Evolutionary conservation across 148 eudicot species (phyloP).

Genomic region (Nyssa sinensis): DNA sequence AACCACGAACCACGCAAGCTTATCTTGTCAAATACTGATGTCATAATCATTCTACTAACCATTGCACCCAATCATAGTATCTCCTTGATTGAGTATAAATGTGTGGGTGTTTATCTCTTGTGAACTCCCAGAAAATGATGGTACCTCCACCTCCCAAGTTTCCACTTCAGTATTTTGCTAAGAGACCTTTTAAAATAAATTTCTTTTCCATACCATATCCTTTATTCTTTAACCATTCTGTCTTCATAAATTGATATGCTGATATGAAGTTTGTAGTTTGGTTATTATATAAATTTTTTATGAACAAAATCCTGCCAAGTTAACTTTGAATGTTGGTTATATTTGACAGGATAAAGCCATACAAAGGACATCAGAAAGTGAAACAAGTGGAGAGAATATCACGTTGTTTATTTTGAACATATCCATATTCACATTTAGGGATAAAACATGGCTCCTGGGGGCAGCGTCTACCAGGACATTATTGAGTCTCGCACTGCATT

Average conservation of each 20-base stretch:
- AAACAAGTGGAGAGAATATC: slow-evolving; percentile 1
- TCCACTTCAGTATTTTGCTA: not conserved
- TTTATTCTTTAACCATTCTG: not conserved
- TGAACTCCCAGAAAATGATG: not conserved
- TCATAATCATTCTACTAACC: not conserved
- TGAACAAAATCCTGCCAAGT: not conserved
- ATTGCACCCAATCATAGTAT: not conserved
- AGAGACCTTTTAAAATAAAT: not conserved
- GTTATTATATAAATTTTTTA: not conserved
- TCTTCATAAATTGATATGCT: not conserved
- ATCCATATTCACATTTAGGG: not conserved
- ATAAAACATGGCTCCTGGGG: slow-evolving; percentile 47
- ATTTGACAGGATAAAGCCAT: not conserved
- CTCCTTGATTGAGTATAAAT: not conserved
- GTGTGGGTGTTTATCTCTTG: not conserved
- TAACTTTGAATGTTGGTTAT: not conserved
- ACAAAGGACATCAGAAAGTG: slow-evolving; percentile 1
- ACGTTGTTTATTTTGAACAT: not conserved
- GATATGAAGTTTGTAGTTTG: not conserved
- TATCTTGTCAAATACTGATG: not conserved
- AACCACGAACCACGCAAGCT: not conserved
- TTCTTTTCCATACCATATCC: not conserved
- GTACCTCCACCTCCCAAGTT: not conserved
- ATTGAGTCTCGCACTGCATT: slow-evolving; percentile 32
- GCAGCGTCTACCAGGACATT: slow-evolving; percentile 30